phyloP scores from a whole-genome alignment of 2,329 filamentous ascomycete genomes.

The Botrytis medusae region DNA sequence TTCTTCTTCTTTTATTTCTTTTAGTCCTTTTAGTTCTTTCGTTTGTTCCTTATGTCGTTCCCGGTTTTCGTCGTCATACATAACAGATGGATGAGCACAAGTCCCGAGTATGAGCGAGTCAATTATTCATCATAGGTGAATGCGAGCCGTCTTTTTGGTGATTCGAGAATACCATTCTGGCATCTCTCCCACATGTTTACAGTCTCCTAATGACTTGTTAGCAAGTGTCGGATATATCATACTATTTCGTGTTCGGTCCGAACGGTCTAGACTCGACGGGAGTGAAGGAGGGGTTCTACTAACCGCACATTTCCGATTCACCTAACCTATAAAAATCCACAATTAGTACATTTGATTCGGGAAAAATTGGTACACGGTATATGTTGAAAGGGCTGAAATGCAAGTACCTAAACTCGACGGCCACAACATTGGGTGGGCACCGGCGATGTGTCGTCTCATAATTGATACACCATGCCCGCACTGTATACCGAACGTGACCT shows the following conservation, averaged over 20 bases:
- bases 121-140: constrained; percentile 14
- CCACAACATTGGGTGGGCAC: constrained; percentile 53
- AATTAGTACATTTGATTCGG: constrained; percentile 24
- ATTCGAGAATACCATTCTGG: constrained; percentile 19
- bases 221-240: not conserved
- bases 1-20: not conserved
- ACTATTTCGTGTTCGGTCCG: not conserved
- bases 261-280: constrained; percentile 6
- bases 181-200: constrained; percentile 16
- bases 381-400: constrained; percentile 3
- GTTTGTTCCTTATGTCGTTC: not conserved
- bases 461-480: constrained; percentile 53
- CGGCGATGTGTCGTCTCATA: constrained; percentile 53
- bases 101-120: not conserved
- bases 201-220: constrained; percentile 13
- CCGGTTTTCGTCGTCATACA: constrained; percentile 9
- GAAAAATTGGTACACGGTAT: not conserved
- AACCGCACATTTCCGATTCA: constrained; percentile 35
- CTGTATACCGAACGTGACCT: constrained; percentile 54
- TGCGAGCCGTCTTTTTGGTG: constrained; percentile 12
- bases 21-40: not conserved
- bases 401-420: constrained; percentile 35
- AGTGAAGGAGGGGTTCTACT: constrained; percentile 21
- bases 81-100: not conserved
- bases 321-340: constrained; percentile 30